Evolutionary conservation across 169 alveolate genomes (phyloP), one percentile per base, ranked within the genome.

Genomic region (Cryptosporidium sp.): DNA sequence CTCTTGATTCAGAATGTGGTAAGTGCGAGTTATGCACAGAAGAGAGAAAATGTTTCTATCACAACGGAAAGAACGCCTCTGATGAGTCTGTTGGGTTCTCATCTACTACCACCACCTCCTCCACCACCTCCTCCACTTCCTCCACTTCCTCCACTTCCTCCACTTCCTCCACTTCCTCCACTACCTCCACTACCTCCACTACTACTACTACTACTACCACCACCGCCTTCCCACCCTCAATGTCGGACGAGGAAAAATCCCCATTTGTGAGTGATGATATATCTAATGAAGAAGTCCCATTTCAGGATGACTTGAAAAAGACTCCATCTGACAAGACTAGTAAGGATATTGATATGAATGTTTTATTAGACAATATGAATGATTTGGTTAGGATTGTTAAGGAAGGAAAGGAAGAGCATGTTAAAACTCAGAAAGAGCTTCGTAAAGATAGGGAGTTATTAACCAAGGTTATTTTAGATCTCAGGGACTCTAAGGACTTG

Each of bases 241-340:
- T 65, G 3, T 65, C 68, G 9, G 70, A 73, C 12, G 61, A 39
- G 21, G 86, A 73, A 10, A 52, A 35, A 23, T 73, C 86, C 7
- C 55, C 68, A 31, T 73, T 73, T 51, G 69, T 73, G 31, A 73
- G 86, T 58, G 86, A 71, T 52, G 85, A 73, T 33, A 29, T 69
- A 0, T 69, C 80, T 37, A 69, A 73, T 0, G 70, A 48, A 6
- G 55, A 39, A 31, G 59, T 16, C 16, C 39, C 69, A 35, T 31
- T 29, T 4, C 65, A 58, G 21, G 69, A 55, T 3, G 71, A 74
- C 31, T 29, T 14, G 23, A 18, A 14, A 29, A 65, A 65, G 45
- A 0, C 71, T 33, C 65, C 23, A 26, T 16, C 73, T 55, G 14
- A 26, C 6, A 50, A 59, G 1, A 43, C 9, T 16, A 26, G 23